phyloP scores from a whole-genome alignment of 2,329 filamentous ascomycete genomes.

The Karstenula rhodostoma region DNA sequence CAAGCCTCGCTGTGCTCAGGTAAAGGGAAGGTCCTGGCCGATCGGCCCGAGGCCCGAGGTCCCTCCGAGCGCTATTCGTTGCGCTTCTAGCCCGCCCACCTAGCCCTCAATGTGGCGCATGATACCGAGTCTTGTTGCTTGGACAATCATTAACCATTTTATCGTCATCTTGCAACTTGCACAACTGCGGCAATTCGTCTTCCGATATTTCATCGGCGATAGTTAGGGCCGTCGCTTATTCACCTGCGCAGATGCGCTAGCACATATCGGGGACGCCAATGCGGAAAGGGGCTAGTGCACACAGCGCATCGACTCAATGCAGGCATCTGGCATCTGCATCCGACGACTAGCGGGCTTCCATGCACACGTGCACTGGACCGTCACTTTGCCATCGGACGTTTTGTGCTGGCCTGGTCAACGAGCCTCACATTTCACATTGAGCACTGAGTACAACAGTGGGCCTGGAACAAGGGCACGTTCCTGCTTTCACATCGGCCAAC shows the following conservation, averaged over 20 bases:
- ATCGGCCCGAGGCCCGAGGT: background rate
- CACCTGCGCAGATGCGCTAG: background rate
- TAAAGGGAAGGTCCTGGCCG: background rate
- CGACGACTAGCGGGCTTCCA: conserved; percentile 6
- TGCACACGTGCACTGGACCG: background rate
- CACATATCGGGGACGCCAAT: background rate
- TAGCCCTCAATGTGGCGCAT: conserved; percentile 8
- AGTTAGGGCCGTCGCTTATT: conserved; percentile 10
- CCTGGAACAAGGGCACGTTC: background rate
- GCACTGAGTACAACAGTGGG: background rate
- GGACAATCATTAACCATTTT: conserved; percentile 1
- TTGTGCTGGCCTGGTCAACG: conserved; percentile 1
- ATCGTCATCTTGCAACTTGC: background rate
- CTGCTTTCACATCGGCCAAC: background rate
- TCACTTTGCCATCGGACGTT: background rate
- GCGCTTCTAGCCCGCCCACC: background rate
- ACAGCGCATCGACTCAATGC: conserved; percentile 6
- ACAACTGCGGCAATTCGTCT: background rate
- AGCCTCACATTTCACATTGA: background rate
- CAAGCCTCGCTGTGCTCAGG: conserved; percentile 4
- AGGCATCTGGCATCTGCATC: conserved; percentile 1
- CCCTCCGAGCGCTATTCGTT: background rate
- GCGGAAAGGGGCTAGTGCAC: conserved; percentile 1
- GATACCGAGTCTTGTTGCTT: conserved; percentile 7
- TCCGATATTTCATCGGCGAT: background rate